A percentile compares a stretch with the other conserved stretches of the same genome.
These are phyloP conservation scores for Phylloporus sp. DNA, from an alignment of 768 basidiomycete genomes.

Conservation along the genomic window DNA sequence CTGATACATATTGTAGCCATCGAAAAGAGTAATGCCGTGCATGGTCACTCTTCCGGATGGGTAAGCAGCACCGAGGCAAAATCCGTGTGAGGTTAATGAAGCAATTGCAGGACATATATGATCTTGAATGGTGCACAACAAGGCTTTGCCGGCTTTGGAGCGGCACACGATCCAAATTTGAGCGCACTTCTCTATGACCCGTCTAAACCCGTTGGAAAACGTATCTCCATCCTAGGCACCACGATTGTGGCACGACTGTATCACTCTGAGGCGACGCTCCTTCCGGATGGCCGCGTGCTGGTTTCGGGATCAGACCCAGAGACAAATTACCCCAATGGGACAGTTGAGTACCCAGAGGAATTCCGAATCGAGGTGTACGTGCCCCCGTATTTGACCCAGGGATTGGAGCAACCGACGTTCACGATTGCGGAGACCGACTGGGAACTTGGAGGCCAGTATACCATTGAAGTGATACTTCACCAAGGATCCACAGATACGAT, in stretches of 20 bases:
- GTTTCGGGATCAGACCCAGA: constrained; percentile 76
- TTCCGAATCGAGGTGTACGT: constrained; percentile 78
- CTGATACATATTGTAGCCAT: constrained; percentile 43
- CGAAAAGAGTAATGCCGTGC: constrained; percentile 72
- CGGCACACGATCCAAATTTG: constrained; percentile 60
- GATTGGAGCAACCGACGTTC: constrained; percentile 58
- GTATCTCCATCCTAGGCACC: constrained; percentile 60
- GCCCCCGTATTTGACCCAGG: constrained; percentile 77
- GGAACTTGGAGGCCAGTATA: constrained; percentile 51
- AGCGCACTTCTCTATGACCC: constrained; percentile 71
- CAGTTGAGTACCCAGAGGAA: constrained; percentile 62
- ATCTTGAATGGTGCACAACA: constrained; percentile 72
- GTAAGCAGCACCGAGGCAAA: neutral
- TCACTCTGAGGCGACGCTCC: constrained; percentile 72
- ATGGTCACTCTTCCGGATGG: constrained; percentile 59
- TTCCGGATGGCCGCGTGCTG: constrained; percentile 71
- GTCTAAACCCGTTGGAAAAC: constrained; percentile 49
- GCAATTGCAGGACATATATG: constrained; percentile 60
- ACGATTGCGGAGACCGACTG: constrained; percentile 60
- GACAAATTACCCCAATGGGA: constrained; percentile 38
- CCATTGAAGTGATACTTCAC: constrained; percentile 44
- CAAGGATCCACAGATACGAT: constrained; percentile 45
- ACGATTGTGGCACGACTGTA: constrained; percentile 76
- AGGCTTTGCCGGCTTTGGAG: constrained; percentile 71
- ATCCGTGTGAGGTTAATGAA: neutral